A percentile compares a stretch with the other conserved stretches of the same genome.
These are phyloP conservation scores for Colletotrichum paranaense DNA, from an alignment of 2,329 filamentous ascomycete species.

Conservation along the genomic window DNA sequence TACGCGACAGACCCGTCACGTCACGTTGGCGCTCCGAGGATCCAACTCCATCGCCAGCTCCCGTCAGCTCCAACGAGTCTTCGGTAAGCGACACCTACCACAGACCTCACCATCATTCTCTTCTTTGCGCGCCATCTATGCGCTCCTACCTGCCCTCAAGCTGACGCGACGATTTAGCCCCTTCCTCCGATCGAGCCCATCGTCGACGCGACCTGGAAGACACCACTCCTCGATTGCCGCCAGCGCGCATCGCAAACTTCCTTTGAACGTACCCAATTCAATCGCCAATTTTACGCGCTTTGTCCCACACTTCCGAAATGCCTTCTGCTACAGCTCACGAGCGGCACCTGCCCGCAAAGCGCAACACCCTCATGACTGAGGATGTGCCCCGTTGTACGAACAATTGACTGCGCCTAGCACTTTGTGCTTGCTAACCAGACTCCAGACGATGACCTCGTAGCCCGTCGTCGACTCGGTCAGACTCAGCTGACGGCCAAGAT, in stretches of 20 bases:
- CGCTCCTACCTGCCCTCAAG: neutral
- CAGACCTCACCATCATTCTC: neutral
- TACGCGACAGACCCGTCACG: conserved; percentile 29
- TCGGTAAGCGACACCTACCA: conserved; percentile 26
- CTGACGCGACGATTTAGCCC: conserved; percentile 26
- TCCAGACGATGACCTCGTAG: conserved; percentile 78
- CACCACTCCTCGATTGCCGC: neutral
- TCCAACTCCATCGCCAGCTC: neutral
- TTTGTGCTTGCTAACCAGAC: conserved; percentile 11
- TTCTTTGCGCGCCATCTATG: conserved; percentile 1
- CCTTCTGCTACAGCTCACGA: conserved; percentile 49
- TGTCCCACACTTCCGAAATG: conserved; percentile 19
- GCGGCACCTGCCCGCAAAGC: conserved; percentile 67
- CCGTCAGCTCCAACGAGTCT: conserved; percentile 9
- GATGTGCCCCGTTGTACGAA: conserved; percentile 71
- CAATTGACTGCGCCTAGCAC: conserved; percentile 32
- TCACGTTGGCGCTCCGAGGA: conserved; percentile 13
- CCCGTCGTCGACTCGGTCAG: conserved; percentile 89
- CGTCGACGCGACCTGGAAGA: conserved; percentile 11
- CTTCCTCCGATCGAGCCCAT: neutral
- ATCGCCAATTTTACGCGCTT: conserved; percentile 17
- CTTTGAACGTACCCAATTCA: conserved; percentile 11
- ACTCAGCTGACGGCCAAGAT: conserved; percentile 90
- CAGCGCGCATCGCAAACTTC: conserved; percentile 13
- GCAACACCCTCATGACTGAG: conserved; percentile 75